phyloP scores from a whole-genome alignment of 495 filamentous ascomycete species.

The Schizothecium vesticola region DNA sequence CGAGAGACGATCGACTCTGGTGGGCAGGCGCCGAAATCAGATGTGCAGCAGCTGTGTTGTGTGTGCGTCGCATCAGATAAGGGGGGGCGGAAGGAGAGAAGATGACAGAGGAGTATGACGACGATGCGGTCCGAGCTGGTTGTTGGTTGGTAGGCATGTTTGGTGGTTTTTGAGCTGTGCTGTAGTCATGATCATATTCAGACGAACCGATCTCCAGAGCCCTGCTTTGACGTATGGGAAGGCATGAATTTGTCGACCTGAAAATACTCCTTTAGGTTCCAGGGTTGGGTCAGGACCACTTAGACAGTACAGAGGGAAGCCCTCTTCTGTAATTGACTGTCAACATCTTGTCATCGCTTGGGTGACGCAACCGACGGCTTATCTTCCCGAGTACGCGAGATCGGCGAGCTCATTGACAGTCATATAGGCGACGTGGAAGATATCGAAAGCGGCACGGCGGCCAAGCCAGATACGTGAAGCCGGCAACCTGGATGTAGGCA shows the following conservation, averaged over 20 bases:
- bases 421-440: neutral
- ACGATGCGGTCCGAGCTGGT: neutral
- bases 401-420: neutral
- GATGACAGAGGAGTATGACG: neutral
- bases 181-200: neutral
- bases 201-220: neutral
- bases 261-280: neutral
- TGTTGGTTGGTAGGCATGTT: neutral
- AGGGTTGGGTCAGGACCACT: neutral
- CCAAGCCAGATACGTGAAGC: neutral
- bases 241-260: neutral
- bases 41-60: neutral
- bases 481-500: constrained; percentile 1
- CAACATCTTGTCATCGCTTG: neutral
- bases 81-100: neutral
- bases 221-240: neutral
- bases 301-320: neutral
- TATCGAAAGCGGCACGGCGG: neutral
- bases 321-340: neutral
- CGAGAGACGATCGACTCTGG: constrained; percentile 5
- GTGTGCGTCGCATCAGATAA: constrained; percentile 1
- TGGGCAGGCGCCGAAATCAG: neutral
- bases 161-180: neutral
- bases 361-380: neutral
- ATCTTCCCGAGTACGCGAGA: neutral